phyloP scores from a whole-genome alignment of 192 early-diverging fungal species.

The Linnemannia zychae region DNA sequence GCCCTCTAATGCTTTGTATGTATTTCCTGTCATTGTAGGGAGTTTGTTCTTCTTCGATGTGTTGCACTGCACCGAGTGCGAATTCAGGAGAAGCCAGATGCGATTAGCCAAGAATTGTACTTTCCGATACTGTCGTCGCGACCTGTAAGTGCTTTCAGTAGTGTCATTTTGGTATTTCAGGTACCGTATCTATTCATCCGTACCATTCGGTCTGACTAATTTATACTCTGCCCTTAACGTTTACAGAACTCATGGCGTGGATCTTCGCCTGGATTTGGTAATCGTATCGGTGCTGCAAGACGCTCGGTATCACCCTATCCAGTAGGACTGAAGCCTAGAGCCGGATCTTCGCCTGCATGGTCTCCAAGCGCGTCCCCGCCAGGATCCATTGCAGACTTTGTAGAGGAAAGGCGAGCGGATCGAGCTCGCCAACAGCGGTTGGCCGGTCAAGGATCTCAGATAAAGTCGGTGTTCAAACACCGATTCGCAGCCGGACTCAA shows the following conservation, averaged over 20 bases:
- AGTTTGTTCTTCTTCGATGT: constrained; percentile 30
- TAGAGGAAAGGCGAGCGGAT: constrained; percentile 15
- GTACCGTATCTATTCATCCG: not conserved
- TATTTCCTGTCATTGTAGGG: constrained; percentile 9
- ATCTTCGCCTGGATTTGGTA: not conserved
- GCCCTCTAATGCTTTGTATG: not conserved
- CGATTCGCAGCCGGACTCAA: constrained; percentile 27
- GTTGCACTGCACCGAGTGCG: constrained; percentile 30
- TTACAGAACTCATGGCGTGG: not conserved
- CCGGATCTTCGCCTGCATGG: not conserved
- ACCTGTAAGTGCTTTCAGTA: not conserved
- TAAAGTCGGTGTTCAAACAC: constrained; percentile 48
- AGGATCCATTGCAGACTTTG: constrained; percentile 17
- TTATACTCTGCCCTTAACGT: not conserved
- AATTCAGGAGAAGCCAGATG: not conserved
- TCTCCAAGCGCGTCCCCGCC: not conserved
- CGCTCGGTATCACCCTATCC: constrained; percentile 23
- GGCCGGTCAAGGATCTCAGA: constrained; percentile 25
- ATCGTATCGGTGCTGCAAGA: constrained; percentile 3
- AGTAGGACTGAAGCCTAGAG: not conserved
- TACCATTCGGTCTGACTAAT: not conserved
- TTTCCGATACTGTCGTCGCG: not conserved
- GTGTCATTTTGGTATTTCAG: not conserved
- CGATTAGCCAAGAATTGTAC: not conserved
- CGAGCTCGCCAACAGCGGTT: constrained; percentile 9